phyloP scores from a whole-genome alignment of 179 eudicot genomes.

The Nepenthes alata region DNA sequence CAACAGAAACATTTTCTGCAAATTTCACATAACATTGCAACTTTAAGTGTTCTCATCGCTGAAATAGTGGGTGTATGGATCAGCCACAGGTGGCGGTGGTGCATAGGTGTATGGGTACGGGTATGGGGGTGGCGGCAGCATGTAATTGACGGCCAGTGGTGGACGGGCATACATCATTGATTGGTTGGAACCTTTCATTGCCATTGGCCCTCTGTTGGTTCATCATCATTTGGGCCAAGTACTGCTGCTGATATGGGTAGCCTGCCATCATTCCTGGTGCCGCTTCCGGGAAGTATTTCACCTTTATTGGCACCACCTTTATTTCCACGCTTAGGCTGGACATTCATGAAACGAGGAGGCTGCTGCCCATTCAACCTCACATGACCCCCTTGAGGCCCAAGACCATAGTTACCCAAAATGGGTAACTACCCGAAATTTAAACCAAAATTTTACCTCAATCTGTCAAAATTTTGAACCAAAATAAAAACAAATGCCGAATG shows the following conservation, averaged over 20 bases:
- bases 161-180: constrained; percentile 97
- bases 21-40: constrained; percentile 37
- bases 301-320: constrained; percentile 15
- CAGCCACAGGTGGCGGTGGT: constrained; percentile 39
- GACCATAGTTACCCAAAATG: constrained; percentile 15
- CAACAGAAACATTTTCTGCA: background rate
- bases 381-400: constrained; percentile 18
- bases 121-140: constrained; percentile 35
- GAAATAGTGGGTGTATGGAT: constrained; percentile 34
- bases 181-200: constrained; percentile 74
- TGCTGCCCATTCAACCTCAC: constrained; percentile 31
- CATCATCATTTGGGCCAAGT: constrained; percentile 82
- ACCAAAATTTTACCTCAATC: too few relatives aligned
- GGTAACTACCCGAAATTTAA: too few relatives aligned
- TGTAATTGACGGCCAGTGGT: constrained; percentile 65
- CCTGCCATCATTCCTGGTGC: constrained; percentile 44
- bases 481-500: too few relatives aligned
- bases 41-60: constrained; percentile 41
- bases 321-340: constrained; percentile 7
- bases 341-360: constrained; percentile 17
- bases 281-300: constrained; percentile 36
- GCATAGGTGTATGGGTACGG: constrained; percentile 36
- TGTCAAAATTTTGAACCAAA: too few relatives aligned
- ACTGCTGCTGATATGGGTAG: constrained; percentile 66
- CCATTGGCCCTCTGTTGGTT: constrained; percentile 76